Conservation (phyloP, 1,284 basidiomycete species). For the Lentinula novae-zelandiae region DNA sequence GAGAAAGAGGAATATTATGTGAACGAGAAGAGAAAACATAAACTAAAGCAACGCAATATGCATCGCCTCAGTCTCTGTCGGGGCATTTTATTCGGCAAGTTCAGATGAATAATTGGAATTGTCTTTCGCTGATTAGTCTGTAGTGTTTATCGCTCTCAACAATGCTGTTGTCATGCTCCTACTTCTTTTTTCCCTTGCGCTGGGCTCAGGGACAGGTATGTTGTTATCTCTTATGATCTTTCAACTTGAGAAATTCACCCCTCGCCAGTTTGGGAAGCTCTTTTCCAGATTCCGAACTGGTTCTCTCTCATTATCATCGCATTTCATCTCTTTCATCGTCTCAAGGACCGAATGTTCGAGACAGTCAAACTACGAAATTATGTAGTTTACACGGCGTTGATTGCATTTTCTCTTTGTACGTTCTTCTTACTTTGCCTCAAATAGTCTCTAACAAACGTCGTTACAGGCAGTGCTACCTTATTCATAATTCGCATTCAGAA, state of each 20-base stretch:
- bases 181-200: slow-evolving; percentile 16
- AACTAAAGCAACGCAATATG: neutral
- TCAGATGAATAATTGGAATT: neutral
- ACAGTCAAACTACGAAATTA: slow-evolving; percentile 1
- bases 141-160: slow-evolving; percentile 19
- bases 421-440: neutral
- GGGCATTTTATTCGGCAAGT: slow-evolving; percentile 17
- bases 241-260: neutral
- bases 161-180: slow-evolving; percentile 19
- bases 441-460: neutral
- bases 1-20: neutral
- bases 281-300: slow-evolving; percentile 14
- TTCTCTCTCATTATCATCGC: slow-evolving; percentile 15
- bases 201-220: slow-evolving; percentile 8
- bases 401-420: slow-evolving; percentile 4
- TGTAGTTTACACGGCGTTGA: neutral
- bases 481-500: slow-evolving; percentile 8
- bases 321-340: slow-evolving; percentile 14
- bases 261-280: slow-evolving; percentile 14
- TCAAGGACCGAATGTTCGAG: slow-evolving; percentile 13
- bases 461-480: neutral
- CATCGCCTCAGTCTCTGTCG: slow-evolving; percentile 15
- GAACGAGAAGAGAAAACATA: neutral
- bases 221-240: neutral
- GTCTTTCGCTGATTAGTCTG: neutral